phyloP scores from a whole-genome alignment of 306 rosid species.

The Alnus glutinosa region DNA sequence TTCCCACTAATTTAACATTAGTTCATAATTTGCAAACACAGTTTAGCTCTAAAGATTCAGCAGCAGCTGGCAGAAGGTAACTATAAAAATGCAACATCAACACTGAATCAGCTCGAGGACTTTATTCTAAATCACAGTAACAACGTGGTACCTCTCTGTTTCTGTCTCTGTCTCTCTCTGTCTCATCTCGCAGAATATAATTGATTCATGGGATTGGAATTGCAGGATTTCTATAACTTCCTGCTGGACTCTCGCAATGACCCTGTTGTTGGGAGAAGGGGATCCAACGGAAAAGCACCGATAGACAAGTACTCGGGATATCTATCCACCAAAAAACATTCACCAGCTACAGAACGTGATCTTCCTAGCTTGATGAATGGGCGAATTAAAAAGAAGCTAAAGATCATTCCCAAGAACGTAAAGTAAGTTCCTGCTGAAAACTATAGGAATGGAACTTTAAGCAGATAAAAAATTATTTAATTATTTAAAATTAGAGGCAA shows the following conservation, averaged over 20 bases:
- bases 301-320: not conserved
- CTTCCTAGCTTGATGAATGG: slow-evolving; percentile 1
- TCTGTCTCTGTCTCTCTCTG: not conserved
- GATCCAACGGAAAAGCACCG: not conserved
- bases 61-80: not conserved
- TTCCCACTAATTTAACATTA: too few species aligned
- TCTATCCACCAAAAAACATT: not conserved
- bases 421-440: not conserved
- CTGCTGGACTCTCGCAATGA: not conserved
- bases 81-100: not conserved
- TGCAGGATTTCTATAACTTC: slow-evolving; percentile 7
- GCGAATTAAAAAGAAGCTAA: not conserved
- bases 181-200: not conserved
- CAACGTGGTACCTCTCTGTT: not conserved
- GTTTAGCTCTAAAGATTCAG: not conserved
- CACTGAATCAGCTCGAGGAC: not conserved
- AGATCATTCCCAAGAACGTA: not conserved
- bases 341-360: not conserved
- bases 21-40: not conserved
- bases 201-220: not conserved
- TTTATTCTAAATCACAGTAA: not conserved
- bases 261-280: not conserved
- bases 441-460: too few species aligned
- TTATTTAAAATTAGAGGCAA: too few species aligned
- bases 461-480: too few species aligned